Base-by-base conservation (phyloP, 1,284 basidiomycete genomes). In the Taiwanofungus camphoratus region DNA sequence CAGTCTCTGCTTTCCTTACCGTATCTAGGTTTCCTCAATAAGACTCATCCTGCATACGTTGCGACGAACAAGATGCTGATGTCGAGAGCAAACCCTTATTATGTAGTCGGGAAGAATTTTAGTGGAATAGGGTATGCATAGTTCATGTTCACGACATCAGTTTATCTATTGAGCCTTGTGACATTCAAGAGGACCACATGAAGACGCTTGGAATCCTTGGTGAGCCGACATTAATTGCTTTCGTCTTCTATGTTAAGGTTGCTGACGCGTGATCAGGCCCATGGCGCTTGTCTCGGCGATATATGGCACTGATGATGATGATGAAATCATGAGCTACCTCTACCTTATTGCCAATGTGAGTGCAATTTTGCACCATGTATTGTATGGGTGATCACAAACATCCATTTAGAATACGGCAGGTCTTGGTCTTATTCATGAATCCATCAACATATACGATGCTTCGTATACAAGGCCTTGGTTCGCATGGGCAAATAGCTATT, bases 401-500 rank as follows among this genome's bases (percentile, higher is more conserved):
- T 22, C 20, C 4, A 27, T 19, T 9, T 52, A 82, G 84, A 84
- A 83, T 58, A 84, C 85, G 1, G 70, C 73, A 23, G 77, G 82
- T 3, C 69, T 88, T n/a, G 85, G 86, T 11, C 64, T 89, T 32
- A 84, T 88, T 38, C 86, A 89, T 55, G 86, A 89, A 59, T 83
- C 79, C 1, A 71, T 78, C 54, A 73, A 73, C 16, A 82, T 87
- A 45, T 81, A 83, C 60, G 60, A 79, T 35, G 53, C 59, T 12
- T 63, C 61, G 2, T 88, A 82, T 55, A 87, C 84, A n/a, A 71
- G 86, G 13, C 71, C 77, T 12, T 88, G 85, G 85, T 88, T 88
- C 61, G 86, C 85, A 12, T 88, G 85, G 85, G 84, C 79, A 11
- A 87, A 87, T 58, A 83, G 81, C 57, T 87, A 83, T 59, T 87